Evolutionary conservation across 106 monocot genomes (phyloP), one percentile per base, ranked within the genome.

Genomic region (Cymbidium sinense): DNA sequence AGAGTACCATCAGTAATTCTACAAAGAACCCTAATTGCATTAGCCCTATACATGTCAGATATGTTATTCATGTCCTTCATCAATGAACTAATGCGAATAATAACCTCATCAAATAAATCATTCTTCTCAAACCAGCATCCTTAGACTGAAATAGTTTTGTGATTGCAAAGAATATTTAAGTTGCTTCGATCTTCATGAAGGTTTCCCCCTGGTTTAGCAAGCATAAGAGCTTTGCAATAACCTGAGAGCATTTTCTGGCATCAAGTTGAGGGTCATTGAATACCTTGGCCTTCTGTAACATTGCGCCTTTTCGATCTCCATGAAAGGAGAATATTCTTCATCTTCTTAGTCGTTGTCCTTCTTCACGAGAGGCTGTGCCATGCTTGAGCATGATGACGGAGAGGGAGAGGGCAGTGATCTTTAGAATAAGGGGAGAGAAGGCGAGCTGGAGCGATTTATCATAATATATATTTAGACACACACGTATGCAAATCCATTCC

Each of bases 21-120:
- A 79, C 92, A 95, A 47, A 99, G 92, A 82, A 99, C 99, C 61
- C 99, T 77, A 54, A 99, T 99, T 20, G 99, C 99, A 87, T 99
- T 99, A 34, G 99, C 99, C 71, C 99, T 81, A 76, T 99, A 99
- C 99, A 95, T 99, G 76, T 99, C 99, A 5, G 90, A 95, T 84
- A 93, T 99, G 79, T 95, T 99, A 78, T 92, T 99, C 99, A 99
- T 99, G 73, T 99, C 99, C 80, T 99, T 99, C 99, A 99, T 99
- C 82, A 99, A 81, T 9, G 99, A 99, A 64, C 99, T 99, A 10
- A 95, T 99, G 81, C 95, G 95, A 75, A 99, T 99, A 75, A 99
- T 95, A 74, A 95, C 99, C 99, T 99, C 73, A 99, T 99, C 78
- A 99, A 77, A 81, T 99, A 99, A 34, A 99, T 90, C 89, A 99